Evolutionary conservation across 306 rosid genomes (phyloP).

Genomic region (Castanopsis chinensis): DNA sequence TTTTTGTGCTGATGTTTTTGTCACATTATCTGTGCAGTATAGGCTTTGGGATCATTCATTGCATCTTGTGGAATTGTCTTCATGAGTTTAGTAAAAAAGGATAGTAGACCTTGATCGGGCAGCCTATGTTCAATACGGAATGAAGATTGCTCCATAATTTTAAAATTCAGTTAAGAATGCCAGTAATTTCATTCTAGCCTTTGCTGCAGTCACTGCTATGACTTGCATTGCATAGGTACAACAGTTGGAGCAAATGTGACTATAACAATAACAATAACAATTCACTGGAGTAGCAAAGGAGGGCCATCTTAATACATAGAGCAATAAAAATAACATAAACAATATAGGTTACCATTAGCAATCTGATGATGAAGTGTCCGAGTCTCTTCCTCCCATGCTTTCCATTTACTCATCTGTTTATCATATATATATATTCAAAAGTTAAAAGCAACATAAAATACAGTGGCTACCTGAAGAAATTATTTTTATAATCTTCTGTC

Average conservation of each 20-base stretch:
- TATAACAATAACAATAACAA: neutral
- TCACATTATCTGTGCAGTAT: neutral
- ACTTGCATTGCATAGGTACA: neutral
- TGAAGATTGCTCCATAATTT: neutral
- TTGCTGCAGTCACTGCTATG: neutral
- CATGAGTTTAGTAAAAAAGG: neutral
- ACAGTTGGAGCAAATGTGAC: neutral
- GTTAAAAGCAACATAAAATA: neutral
- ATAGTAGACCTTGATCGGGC: neutral
- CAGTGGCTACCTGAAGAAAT: neutral
- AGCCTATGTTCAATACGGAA: neutral
- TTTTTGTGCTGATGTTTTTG: neutral
- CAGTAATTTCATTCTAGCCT: neutral
- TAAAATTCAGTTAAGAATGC: neutral
- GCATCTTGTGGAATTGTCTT: neutral
- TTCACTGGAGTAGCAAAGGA: neutral
- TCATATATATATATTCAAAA: neutral
- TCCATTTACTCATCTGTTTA: conserved; percentile 64
- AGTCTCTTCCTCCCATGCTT: conserved; percentile 71
- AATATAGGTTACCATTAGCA: conserved; percentile 42
- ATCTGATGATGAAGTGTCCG: conserved; percentile 56
- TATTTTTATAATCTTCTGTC: no score
- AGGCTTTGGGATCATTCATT: neutral
- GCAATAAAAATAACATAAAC: neutral
- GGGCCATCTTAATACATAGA: neutral